A percentile compares a stretch with the other conserved stretches of the same genome.
Conservation (phyloP, 176 grass and related monocot genomes). For the Rhynchospora tenuis region DNA sequence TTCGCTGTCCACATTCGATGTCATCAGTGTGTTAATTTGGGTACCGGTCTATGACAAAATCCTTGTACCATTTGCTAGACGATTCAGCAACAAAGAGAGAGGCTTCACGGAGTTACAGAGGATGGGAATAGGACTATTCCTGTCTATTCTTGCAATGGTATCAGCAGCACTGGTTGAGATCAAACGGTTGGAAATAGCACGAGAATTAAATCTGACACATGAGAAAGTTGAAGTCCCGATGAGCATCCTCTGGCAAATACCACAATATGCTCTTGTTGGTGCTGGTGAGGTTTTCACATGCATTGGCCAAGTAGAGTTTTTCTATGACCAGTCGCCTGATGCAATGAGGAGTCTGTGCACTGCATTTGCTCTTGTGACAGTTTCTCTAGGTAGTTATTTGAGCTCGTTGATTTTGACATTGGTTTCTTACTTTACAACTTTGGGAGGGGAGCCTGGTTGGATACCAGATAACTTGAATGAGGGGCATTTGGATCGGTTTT, state of each 20-base stretch:
- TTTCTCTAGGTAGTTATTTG: constrained; percentile 31
- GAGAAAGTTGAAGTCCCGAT: constrained; percentile 26
- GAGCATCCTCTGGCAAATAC: constrained; percentile 75
- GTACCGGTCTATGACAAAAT: constrained; percentile 66
- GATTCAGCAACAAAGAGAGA: constrained; percentile 51
- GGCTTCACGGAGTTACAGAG: constrained; percentile 69
- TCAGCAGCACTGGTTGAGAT: constrained; percentile 57
- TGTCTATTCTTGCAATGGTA: constrained; percentile 60
- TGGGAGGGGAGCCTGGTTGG: constrained; percentile 22
- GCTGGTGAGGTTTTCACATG: constrained; percentile 21
- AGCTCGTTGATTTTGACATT: constrained; percentile 28
- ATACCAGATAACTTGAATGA: constrained; percentile 33
- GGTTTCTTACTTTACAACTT: constrained; percentile 22
- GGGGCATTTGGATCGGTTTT: constrained; percentile 33
- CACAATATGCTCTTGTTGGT: constrained; percentile 27
- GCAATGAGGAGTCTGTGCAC: constrained; percentile 25
- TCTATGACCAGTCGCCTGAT: constrained; percentile 26
- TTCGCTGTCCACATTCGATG: constrained; percentile 71
- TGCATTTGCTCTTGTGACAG: constrained; percentile 16
- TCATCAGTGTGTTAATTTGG: constrained; percentile 60
- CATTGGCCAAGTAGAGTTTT: constrained; percentile 27
- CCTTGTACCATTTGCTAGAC: constrained; percentile 43
- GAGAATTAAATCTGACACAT: constrained; percentile 13
- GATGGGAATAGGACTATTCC: constrained; percentile 53
- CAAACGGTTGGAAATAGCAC: constrained; percentile 39